phyloP scores from a whole-genome alignment of 495 filamentous ascomycete species.

The Cudoniella acicularis region DNA sequence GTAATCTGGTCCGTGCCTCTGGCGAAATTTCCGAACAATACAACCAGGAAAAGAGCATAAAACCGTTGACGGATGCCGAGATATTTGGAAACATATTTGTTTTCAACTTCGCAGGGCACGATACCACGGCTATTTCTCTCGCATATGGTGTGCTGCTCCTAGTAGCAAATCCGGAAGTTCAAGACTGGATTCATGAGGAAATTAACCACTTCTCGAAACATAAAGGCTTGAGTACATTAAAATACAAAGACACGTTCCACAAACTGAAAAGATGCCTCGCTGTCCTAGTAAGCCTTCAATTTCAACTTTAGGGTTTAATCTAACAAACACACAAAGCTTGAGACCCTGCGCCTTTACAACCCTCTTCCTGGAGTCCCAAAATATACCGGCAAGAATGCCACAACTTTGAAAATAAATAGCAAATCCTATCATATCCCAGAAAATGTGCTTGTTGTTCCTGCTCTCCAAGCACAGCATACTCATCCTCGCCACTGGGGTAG shows the following conservation, averaged over 20 bases:
- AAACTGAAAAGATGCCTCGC: slow-evolving; percentile 39
- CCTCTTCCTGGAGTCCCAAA: slow-evolving; percentile 39
- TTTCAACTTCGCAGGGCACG: slow-evolving; percentile 50
- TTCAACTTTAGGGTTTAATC: too few relatives aligned
- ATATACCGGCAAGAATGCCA: slow-evolving; percentile 24
- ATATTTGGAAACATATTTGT: slow-evolving; percentile 50
- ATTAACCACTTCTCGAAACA: not conserved
- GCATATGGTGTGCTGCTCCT: slow-evolving; percentile 44
- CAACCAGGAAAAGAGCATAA: not conserved
- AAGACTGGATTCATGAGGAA: slow-evolving; percentile 18
- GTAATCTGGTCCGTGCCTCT: slow-evolving; percentile 30
- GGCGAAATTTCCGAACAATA: slow-evolving; percentile 3
- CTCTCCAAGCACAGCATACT: slow-evolving; percentile 18
- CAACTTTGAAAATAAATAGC: slow-evolving; percentile 22
- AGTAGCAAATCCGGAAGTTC: slow-evolving; percentile 41
- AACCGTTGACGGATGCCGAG: slow-evolving; percentile 20
- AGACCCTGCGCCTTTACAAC: slow-evolving; percentile 46
- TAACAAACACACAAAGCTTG: slow-evolving; percentile 28
- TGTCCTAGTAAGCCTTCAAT: slow-evolving; percentile 33
- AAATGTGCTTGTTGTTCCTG: slow-evolving; percentile 29
- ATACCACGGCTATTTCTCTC: slow-evolving; percentile 49
- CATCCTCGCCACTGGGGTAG: slow-evolving; percentile 26
- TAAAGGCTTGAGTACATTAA: not conserved
- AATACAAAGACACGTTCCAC: slow-evolving; percentile 36
- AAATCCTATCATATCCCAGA: slow-evolving; percentile 28